Base-by-base conservation (phyloP, 2,329 filamentous ascomycete species). In the Mycosphaerella sp. region DNA sequence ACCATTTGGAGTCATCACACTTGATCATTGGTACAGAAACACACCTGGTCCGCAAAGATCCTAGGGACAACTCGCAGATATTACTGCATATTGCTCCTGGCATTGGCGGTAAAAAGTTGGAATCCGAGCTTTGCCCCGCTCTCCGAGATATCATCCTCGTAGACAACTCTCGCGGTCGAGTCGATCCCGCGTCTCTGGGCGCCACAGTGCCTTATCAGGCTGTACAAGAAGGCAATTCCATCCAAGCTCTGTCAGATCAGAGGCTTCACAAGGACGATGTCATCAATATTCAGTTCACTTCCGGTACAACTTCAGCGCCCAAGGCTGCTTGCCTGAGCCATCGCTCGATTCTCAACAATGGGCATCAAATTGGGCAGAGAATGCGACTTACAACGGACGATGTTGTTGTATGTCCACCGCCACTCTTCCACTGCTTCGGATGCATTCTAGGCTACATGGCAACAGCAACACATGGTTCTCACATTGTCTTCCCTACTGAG, bases 241-340 rank as follows among this genome's bases (percentile, higher is more conserved):
- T 37, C 8, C 58, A 62, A 21, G 40, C 44, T 58, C 50, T 86
- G 71, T 62, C 70, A 63, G 54, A 73, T 69, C 66, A 74, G 18
- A 71, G 72, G 0, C 73, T 85, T 1, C 59, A 74, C 13, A 75
- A 82, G 0, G 68, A 79, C 54, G 91, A 97, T 44, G 82, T 86
- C 2, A 84, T 94, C 59, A 97, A 96, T 66, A 95, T 97, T 58
- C 91, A 97, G 68, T 97, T 97, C 73, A 98, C 93, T 0, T 91
- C 86, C 0, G 93, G 91, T n/a, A 97, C 93, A 0, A 97, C 93
- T 0, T 87, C 87, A 0, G 76, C 80, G 63, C 91, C 65, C 2
- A 97, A 97, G 71, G 93, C 93, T 0, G 91, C 91, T 1, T 94
- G 89, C 73, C 78, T 98, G 28, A 84, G 81, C 0, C 91, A 97